phyloP scores from a whole-genome alignment of 495 filamentous ascomycete species.

The Elaphomyces granulatus region DNA sequence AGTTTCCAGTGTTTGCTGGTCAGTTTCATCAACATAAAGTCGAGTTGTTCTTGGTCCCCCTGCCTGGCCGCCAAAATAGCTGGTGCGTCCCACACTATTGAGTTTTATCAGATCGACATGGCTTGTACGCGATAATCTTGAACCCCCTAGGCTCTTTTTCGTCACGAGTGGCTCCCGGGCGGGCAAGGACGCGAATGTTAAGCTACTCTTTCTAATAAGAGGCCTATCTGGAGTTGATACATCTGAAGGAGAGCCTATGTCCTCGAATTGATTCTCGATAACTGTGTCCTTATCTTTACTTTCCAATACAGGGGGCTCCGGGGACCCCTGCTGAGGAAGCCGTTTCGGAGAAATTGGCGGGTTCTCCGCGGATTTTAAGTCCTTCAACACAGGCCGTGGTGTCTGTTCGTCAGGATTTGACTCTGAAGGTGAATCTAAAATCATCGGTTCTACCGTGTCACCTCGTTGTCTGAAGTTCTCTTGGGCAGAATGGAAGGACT shows the following conservation, averaged over 20 bases:
- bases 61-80: conserved; percentile 44
- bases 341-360: conserved; percentile 12
- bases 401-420: conserved; percentile 8
- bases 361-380: neutral
- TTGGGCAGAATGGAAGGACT: conserved; percentile 54
- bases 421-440: conserved; percentile 14
- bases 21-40: conserved; percentile 17
- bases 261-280: conserved; percentile 36
- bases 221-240: conserved; percentile 45
- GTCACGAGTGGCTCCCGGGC: conserved; percentile 71
- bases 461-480: conserved; percentile 38
- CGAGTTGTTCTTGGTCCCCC: conserved; percentile 26
- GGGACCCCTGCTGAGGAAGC: conserved; percentile 4
- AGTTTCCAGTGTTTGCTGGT: conserved; percentile 29
- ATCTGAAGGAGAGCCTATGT: conserved; percentile 46
- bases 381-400: conserved; percentile 8
- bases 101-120: conserved; percentile 54
- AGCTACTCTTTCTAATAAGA: conserved; percentile 75
- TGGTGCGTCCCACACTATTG: conserved; percentile 23
- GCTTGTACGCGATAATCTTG: conserved; percentile 58
- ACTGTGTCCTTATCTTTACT: conserved; percentile 33
- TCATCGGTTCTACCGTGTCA: conserved; percentile 25
- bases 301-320: conserved; percentile 3
- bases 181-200: conserved; percentile 84
- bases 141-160: conserved; percentile 65